Evolutionary conservation across 2,329 filamentous ascomycete species (phyloP), one percentile per base, ranked within the genome.

Genomic region (Paramyrothecium roridum): DNA sequence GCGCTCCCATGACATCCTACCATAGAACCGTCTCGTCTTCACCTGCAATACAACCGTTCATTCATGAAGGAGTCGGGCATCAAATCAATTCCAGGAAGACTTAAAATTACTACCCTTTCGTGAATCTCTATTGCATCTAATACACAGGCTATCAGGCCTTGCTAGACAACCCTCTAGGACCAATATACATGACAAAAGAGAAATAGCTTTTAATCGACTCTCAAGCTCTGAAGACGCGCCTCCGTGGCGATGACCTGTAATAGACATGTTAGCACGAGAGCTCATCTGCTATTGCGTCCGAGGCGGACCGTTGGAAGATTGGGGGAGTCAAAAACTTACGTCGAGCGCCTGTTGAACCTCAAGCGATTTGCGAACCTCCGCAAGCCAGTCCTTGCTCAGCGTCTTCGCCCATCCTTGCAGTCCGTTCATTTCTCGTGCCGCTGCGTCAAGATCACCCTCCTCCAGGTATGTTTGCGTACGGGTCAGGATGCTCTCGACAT

Each of bases 281-380:
- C 26, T 30, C 26, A 30, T 6, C 10, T 30, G 26, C 26, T 10
- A 30, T 21, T 22, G 51, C 26, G 26, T 10, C 26, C 26, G 26
- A 30, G 26, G 26, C 26, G 26, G 26, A 30, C 23, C 48, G 30
- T n/a, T 4, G 6, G 17, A 33, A 22, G 33, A 50, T 10, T 12
- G 23, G 37, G 53, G 20, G 49, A 52, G 37, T 50, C n/a, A 21
- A 52, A 51, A 61, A 83, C 87, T 86, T 75, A 96, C 95, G 74
- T 99, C 95, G 66, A 99, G 81, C 67, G 95, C 95, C 77, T 99
- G 95, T 76, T 90, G 88, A 61, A 98, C 95, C 77, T 99, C 95
- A 67, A 99, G 79, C 61, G 96, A 91, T 76, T 92, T 89, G 70
- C 95, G 86, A 59, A 92, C 90, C 80, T 99, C 95, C 52, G 82